Conservation (phyloP, 352 stramenopile genomes). For the Phytophthora lateralis region DNA sequence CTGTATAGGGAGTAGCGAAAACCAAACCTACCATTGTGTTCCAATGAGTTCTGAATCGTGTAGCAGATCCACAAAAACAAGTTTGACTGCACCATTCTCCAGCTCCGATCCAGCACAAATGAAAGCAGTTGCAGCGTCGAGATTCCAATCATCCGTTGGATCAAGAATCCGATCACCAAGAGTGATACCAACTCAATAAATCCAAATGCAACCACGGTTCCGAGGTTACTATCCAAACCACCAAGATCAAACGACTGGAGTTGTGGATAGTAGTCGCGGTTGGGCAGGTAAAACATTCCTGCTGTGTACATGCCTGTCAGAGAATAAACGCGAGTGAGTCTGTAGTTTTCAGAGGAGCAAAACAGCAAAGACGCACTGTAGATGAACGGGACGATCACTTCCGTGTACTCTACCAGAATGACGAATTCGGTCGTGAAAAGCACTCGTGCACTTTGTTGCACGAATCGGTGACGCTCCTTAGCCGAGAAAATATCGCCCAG, state of each 20-base stretch:
- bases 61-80: constrained; percentile 46
- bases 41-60: constrained; percentile 32
- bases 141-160: constrained; percentile 21
- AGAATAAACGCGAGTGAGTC: neutral
- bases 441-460: constrained; percentile 19
- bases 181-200: constrained; percentile 28
- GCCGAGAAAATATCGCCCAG: neutral
- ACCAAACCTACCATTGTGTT: constrained; percentile 30
- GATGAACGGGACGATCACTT: constrained; percentile 37
- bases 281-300: constrained; percentile 33
- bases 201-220: constrained; percentile 33
- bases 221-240: constrained; percentile 9
- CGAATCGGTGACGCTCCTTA: constrained; percentile 12
- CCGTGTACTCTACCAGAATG: constrained; percentile 36
- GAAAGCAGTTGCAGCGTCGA: constrained; percentile 32
- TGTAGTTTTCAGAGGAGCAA: neutral
- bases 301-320: constrained; percentile 30
- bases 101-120: constrained; percentile 42
- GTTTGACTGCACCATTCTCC: constrained; percentile 41
- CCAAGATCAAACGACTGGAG: constrained; percentile 19
- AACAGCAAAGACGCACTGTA: constrained; percentile 26
- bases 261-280: constrained; percentile 35
- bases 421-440: constrained; percentile 38
- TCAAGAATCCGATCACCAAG: constrained; percentile 9
- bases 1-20: neutral